Percentiles rank a stretch among this genome's conserved stretches.
These are phyloP conservation scores for Penicillium sclerotigenum DNA, from an alignment of 2,329 filamentous ascomycete genomes.

Conservation along the genomic window DNA sequence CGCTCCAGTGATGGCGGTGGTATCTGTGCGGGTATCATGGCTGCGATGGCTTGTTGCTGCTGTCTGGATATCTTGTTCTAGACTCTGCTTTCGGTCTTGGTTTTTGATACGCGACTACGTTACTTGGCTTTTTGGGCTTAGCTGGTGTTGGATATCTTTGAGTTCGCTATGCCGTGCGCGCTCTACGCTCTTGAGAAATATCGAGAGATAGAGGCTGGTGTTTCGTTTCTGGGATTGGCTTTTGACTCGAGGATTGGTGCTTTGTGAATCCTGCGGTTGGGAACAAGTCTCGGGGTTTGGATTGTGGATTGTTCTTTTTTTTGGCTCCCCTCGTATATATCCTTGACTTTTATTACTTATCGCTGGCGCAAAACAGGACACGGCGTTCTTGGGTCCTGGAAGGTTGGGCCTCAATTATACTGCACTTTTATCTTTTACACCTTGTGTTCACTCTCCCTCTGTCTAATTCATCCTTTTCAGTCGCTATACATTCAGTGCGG, in stretches of 20 bases:
- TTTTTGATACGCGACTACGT: not conserved
- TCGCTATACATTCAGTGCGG: not conserved
- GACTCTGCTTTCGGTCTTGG: not conserved
- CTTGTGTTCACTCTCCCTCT: not conserved
- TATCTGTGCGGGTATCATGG: conserved; percentile 48
- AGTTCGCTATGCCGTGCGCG: not conserved
- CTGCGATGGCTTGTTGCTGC: conserved; percentile 49
- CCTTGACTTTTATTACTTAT: conserved; percentile 10
- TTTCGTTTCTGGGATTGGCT: not conserved
- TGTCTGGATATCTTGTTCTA: conserved; percentile 50
- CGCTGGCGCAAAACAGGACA: conserved; percentile 12
- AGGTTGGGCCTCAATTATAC: conserved; percentile 2
- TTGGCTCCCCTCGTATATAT: conserved; percentile 11
- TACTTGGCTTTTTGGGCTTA: not conserved
- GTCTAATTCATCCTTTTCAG: not conserved
- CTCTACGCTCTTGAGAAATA: not conserved
- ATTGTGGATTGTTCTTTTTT: not conserved
- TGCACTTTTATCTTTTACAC: conserved; percentile 3
- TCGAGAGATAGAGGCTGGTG: not conserved
- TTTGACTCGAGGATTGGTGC: not conserved
- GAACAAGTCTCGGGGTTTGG: not conserved
- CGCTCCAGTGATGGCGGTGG: conserved; percentile 33
- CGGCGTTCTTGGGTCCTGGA: conserved; percentile 10
- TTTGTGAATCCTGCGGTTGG: not conserved
- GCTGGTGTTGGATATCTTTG: not conserved